Percentiles rank a stretch among this genome's conserved stretches.
These are phyloP conservation scores for Trichoderma asperellum DNA, from an alignment of 2,329 filamentous ascomycete species.

Conservation along the genomic window DNA sequence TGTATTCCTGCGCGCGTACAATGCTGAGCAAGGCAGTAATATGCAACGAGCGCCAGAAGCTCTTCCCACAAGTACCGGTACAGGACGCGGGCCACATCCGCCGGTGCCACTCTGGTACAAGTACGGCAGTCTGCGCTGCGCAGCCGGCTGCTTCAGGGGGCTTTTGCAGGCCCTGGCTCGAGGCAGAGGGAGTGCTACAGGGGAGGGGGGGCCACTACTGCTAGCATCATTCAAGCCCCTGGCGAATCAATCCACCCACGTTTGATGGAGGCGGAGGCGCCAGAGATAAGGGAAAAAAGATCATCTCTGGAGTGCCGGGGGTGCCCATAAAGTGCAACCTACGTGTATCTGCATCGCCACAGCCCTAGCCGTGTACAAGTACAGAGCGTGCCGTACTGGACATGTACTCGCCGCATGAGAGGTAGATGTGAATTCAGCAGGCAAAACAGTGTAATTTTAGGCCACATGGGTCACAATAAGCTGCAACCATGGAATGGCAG, in stretches of 20 bases:
- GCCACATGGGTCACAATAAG: not conserved
- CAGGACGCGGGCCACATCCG: not conserved
- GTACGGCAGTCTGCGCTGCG: not conserved
- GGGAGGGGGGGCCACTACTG: constrained; percentile 14
- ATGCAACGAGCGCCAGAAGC: not conserved
- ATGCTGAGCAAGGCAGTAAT: not conserved
- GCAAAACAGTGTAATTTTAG: constrained; percentile 4
- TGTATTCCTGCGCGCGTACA: constrained; percentile 25
- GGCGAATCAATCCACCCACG: constrained; percentile 44
- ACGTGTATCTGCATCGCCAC: constrained; percentile 17
- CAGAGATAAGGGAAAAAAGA: constrained; percentile 29
- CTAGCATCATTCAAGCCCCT: constrained; percentile 30
- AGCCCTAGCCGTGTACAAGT: constrained; percentile 24
- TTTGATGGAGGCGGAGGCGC: constrained; percentile 34
- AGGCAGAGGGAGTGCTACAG: constrained; percentile 15
- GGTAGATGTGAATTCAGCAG: not conserved
- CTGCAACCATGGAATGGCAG: not conserved
- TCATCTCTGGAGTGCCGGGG: constrained; percentile 13
- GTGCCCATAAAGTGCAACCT: constrained; percentile 12
- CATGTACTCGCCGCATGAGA: not conserved
- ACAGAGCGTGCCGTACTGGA: constrained; percentile 3
- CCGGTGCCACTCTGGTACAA: constrained; percentile 1
- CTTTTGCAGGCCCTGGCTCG: constrained; percentile 5
- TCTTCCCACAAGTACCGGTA: constrained; percentile 5
- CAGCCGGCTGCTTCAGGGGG: constrained; percentile 1